Conservation (phyloP, 495 filamentous ascomycete genomes). For the Hyaloscypha finlandica region DNA sequence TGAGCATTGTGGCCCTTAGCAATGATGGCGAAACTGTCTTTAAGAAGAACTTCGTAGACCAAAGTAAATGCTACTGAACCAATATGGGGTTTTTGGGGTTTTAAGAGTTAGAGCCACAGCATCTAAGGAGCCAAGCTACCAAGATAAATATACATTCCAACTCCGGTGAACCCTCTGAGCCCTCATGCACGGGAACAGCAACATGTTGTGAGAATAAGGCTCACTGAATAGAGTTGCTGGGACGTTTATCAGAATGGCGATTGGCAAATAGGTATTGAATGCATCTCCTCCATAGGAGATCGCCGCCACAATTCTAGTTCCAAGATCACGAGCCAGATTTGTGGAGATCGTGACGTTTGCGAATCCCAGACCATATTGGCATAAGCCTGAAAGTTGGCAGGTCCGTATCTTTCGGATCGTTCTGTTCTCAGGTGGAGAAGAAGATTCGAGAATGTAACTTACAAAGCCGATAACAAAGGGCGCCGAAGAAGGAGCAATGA, state of each 20-base stretch:
- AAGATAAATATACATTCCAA: too few species aligned
- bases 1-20: conserved; percentile 47
- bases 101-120: too few species aligned
- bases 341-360: conserved; percentile 50
- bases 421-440: neutral
- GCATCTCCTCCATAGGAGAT: conserved; percentile 48
- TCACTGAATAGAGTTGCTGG: conserved; percentile 50
- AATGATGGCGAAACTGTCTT: conserved; percentile 51
- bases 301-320: conserved; percentile 54
- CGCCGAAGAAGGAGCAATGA: conserved; percentile 44
- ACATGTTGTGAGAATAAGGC: too few species aligned
- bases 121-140: too few species aligned
- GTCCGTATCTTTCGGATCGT: neutral
- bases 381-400: conserved; percentile 30
- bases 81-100: too few species aligned
- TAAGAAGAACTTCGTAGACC: conserved; percentile 53
- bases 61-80: conserved; percentile 33
- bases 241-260: conserved; percentile 52
- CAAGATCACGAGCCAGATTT: conserved; percentile 54
- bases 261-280: conserved; percentile 50
- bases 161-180: too few species aligned
- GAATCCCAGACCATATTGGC: conserved; percentile 51
- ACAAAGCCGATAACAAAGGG: conserved; percentile 54
- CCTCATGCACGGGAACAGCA: too few species aligned
- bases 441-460: neutral